phyloP scores from a whole-genome alignment of 1,284 basidiomycete species.

The Trichosporon inkin region DNA sequence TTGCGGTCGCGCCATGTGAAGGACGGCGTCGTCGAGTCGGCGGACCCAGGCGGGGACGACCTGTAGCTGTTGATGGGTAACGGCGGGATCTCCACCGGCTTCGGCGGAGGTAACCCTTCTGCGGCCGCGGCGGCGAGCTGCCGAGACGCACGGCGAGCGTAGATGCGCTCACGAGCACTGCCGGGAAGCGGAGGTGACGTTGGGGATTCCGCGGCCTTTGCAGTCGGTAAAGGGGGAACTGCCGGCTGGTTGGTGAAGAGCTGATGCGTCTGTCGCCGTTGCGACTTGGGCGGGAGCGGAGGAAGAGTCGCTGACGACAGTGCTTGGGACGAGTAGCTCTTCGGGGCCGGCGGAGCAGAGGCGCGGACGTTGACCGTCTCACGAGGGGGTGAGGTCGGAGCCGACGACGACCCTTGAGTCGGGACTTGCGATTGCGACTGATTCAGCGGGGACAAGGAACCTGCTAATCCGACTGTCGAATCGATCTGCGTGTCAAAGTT shows the following conservation, averaged over 20 bases:
- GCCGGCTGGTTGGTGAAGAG: not conserved
- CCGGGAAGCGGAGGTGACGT: constrained; percentile 26
- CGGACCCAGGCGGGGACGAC: constrained; percentile 33
- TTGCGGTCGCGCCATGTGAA: constrained; percentile 28
- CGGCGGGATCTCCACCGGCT: constrained; percentile 17
- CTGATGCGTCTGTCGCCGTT: not conserved
- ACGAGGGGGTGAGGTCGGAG: constrained; percentile 8
- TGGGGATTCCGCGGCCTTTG: not conserved
- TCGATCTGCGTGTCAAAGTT: constrained; percentile 42
- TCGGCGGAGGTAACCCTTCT: constrained; percentile 5
- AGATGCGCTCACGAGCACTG: constrained; percentile 41
- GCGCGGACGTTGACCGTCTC: constrained; percentile 19
- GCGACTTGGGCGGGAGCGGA: constrained; percentile 12
- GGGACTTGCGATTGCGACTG: not conserved
- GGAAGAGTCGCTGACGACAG: constrained; percentile 10
- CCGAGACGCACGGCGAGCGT: constrained; percentile 33
- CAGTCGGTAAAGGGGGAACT: constrained; percentile 3
- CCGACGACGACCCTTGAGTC: constrained; percentile 3
- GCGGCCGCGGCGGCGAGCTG: constrained; percentile 20
- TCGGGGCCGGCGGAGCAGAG: constrained; percentile 24
- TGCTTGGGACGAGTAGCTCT: constrained; percentile 10
- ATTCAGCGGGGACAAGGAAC: not conserved
- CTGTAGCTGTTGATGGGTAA: constrained; percentile 17
- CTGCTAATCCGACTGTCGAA: constrained; percentile 8
- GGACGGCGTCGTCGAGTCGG: constrained; percentile 31